A percentile compares a stretch with the other conserved stretches of the same genome.
These are phyloP conservation scores for Silene latifolia DNA, from an alignment of 148 eudicot species.

Conservation along the genomic window DNA sequence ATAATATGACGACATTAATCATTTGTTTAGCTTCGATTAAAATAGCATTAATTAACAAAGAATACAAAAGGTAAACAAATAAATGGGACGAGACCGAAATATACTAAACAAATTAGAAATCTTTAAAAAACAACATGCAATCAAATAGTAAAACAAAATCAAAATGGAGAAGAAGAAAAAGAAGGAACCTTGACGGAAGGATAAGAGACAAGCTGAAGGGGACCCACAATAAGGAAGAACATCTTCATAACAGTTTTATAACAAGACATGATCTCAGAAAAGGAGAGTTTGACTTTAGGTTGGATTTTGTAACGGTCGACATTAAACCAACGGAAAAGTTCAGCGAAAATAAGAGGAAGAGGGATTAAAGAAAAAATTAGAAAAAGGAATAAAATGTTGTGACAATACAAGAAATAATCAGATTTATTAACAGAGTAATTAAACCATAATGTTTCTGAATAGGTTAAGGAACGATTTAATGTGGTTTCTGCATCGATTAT, in stretches of 20 bases:
- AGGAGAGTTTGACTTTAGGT: conserved; percentile 57
- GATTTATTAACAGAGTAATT: conserved; percentile 77
- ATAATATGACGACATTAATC: too few relatives aligned
- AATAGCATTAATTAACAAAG: too few relatives aligned
- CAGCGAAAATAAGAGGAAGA: conserved; percentile 42
- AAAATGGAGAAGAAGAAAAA: not conserved
- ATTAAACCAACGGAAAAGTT: conserved; percentile 25
- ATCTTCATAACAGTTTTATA: conserved; percentile 70
- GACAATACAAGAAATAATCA: conserved; percentile 74
- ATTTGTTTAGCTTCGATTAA: too few relatives aligned
- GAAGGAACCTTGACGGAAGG: conserved; percentile 55
- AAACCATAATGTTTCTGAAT: conserved; percentile 64
- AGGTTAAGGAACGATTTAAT: conserved; percentile 52
- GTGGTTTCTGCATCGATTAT: conserved; percentile 49
- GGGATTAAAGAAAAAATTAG: conserved; percentile 61
- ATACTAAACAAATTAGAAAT: not conserved
- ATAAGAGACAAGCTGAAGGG: conserved; percentile 77
- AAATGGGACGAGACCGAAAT: not conserved
- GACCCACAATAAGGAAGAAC: conserved; percentile 71
- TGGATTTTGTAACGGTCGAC: conserved; percentile 63
- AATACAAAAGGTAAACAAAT: not conserved
- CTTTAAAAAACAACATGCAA: conserved; percentile 22
- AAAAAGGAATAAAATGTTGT: conserved; percentile 78
- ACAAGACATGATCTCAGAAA: conserved; percentile 43
- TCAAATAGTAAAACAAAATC: conserved; percentile 15